phyloP scores from a whole-genome alignment of 2,329 filamentous ascomycete species.

The Penicillium sp. region DNA sequence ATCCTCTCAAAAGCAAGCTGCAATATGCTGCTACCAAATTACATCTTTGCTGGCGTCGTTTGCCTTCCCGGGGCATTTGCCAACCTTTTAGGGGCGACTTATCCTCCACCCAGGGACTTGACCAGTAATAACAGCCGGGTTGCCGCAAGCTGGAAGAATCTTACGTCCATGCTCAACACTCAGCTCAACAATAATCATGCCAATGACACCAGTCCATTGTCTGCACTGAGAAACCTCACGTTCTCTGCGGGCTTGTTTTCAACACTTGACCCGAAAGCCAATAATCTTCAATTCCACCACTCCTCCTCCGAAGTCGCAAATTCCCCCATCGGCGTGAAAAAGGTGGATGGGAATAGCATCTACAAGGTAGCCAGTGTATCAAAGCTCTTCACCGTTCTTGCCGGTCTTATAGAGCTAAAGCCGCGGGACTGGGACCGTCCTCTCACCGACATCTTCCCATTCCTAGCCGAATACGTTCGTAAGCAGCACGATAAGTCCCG shows the following conservation, averaged over 20 bases:
- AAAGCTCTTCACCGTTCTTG: constrained; percentile 43
- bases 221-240: constrained; percentile 34
- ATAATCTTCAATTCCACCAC: constrained; percentile 38
- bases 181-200: constrained; percentile 14
- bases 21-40: neutral
- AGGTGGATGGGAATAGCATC: constrained; percentile 45
- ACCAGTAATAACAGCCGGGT: constrained; percentile 35
- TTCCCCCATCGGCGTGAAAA: constrained; percentile 32
- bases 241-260: constrained; percentile 46
- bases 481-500: constrained; percentile 21
- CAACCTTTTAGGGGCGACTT: constrained; percentile 32
- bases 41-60: neutral
- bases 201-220: constrained; percentile 5
- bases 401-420: constrained; percentile 38
- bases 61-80: constrained; percentile 8
- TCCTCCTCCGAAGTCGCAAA: constrained; percentile 33
- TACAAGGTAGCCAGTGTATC: constrained; percentile 46
- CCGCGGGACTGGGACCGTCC: constrained; percentile 44
- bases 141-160: constrained; percentile 34
- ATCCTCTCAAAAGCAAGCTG: neutral
- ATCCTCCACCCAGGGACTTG: constrained; percentile 38
- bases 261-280: constrained; percentile 33
- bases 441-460: constrained; percentile 49
- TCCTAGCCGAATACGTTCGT: constrained; percentile 20
- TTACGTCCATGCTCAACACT: constrained; percentile 26